Base-by-base conservation (phyloP, 345 rosid genomes). In the Passiflora organensis region DNA sequence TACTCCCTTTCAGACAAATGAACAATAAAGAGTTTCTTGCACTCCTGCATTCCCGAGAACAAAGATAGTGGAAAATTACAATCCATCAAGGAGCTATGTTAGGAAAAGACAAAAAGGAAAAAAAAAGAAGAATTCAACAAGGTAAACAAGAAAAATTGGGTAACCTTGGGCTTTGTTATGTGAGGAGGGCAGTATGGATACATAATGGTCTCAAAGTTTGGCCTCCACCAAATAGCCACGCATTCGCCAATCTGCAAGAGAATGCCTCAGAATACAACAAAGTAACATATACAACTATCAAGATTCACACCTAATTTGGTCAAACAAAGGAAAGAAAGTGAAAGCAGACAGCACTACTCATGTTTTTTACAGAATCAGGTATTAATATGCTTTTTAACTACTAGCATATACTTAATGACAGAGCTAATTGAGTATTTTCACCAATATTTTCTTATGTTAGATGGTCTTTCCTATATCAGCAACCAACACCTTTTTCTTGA, bases 221-320 rank as follows among this genome's bases (percentile, higher is more conserved):
- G 99, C 75, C 99, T 87, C 99, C 99, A 94, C 97, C 96, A 89
- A 51, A 78, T 78, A 8, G 96, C 99, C 68, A 80, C 99, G 67
- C 95, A 87, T 65, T 89, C 99, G 20, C 95, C 96, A 53, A 94
- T 83, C 99, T 94, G 80, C 66, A 72, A 34, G 15, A 36, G 17
- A n/a, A n/a, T n/a, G n/a, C n/a, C n/a, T n/a, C n/a, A n/a, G n/a
- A n/a, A n/a, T n/a, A n/a, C n/a, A n/a, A n/a, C n/a, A n/a, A n/a
- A n/a, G n/a, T n/a, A n/a, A n/a, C n/a, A n/a, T n/a, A n/a, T n/a
- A n/a, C n/a, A n/a, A n/a, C n/a, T n/a, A n/a, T n/a, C n/a, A n/a
- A n/a, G n/a, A n/a, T n/a, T n/a, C n/a, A n/a, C n/a, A n/a, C n/a
- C n/a, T n/a, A n/a, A n/a, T n/a, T n/a, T n/a, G n/a, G n/a, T n/a